A percentile compares a stretch with the other conserved stretches of the same genome.
These are phyloP conservation scores for Mrakia blollopis DNA, from an alignment of 768 basidiomycete genomes.

Conservation along the genomic window DNA sequence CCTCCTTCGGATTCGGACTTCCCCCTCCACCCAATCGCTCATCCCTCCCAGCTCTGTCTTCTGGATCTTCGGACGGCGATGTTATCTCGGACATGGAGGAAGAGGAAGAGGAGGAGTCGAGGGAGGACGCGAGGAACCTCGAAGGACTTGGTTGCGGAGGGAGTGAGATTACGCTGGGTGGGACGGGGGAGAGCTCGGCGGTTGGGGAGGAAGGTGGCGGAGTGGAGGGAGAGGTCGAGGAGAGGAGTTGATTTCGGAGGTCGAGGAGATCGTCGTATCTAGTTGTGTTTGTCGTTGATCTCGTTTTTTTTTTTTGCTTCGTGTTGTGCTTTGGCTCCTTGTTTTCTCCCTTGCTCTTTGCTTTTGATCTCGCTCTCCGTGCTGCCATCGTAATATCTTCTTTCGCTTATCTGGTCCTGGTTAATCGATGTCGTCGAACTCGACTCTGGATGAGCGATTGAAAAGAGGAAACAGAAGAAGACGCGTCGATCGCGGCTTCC, in stretches of 20 bases:
- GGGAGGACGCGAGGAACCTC: background rate
- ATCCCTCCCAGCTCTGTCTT: background rate
- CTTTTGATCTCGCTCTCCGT: too few species aligned
- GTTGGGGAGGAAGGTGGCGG: background rate
- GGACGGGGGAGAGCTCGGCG: background rate
- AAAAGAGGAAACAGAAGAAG: too few species aligned
- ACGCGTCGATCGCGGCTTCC: too few species aligned
- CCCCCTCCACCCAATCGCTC: background rate
- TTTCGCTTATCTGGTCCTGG: too few species aligned
- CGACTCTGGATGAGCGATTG: too few species aligned
- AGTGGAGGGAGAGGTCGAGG: background rate
- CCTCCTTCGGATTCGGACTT: background rate
- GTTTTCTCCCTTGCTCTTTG: background rate
- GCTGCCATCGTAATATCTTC: too few species aligned
- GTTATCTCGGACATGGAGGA: background rate
- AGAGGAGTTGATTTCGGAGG: background rate
- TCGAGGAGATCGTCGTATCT: background rate
- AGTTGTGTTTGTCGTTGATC: background rate
- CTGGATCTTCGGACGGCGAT: background rate
- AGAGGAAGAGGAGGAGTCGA: background rate
- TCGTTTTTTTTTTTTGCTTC: background rate
- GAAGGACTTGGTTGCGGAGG: background rate
- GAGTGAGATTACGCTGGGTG: constrained; percentile 6
- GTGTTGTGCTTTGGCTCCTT: background rate
- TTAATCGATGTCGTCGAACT: too few species aligned